Evolutionary conservation across 2,329 filamentous ascomycete species (phyloP).

Genomic region (Epichloe elymi): DNA sequence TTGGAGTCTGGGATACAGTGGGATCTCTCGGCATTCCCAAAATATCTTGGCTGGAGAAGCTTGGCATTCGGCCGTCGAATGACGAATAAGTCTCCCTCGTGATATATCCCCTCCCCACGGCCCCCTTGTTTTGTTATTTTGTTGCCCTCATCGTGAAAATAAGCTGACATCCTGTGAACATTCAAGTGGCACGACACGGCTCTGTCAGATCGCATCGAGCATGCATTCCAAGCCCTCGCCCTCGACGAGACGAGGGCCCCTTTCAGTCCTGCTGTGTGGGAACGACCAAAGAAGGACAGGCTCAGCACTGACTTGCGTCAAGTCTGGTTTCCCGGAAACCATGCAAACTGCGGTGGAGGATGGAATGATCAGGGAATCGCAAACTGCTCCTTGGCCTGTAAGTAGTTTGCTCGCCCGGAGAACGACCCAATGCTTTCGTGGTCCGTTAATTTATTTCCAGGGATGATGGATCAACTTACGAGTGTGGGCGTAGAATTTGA

Average conservation of each 20-base stretch:
- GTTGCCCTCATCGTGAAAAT: too few relatives aligned
- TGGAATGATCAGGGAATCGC: constrained; percentile 39
- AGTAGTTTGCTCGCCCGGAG: constrained; percentile 8
- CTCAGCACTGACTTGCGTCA: constrained; percentile 32
- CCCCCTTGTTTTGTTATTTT: neutral
- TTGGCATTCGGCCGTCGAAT: constrained; percentile 32
- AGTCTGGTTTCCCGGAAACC: constrained; percentile 58
- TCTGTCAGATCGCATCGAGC: constrained; percentile 37
- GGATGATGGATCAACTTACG: constrained; percentile 44
- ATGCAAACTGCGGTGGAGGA: constrained; percentile 59
- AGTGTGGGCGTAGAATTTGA: constrained; percentile 39
- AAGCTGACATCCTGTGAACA: constrained; percentile 22
- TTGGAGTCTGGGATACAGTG: constrained; percentile 35
- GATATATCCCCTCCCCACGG: neutral
- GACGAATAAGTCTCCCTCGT: constrained; percentile 28
- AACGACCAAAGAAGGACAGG: constrained; percentile 25
- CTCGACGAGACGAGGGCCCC: constrained; percentile 42
- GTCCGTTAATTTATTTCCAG: constrained; percentile 13
- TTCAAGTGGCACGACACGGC: constrained; percentile 41
- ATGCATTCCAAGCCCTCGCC: constrained; percentile 47
- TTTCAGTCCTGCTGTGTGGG: constrained; percentile 44
- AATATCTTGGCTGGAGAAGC: constrained; percentile 29
- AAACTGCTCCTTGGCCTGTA: constrained; percentile 26
- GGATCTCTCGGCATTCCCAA: constrained; percentile 32
- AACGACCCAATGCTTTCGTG: neutral